Percentiles rank a stretch among this genome's conserved stretches.
phyloP scores from a whole-genome alignment of 495 filamentous ascomycete genomes.

The Penicillium flavigenum region DNA sequence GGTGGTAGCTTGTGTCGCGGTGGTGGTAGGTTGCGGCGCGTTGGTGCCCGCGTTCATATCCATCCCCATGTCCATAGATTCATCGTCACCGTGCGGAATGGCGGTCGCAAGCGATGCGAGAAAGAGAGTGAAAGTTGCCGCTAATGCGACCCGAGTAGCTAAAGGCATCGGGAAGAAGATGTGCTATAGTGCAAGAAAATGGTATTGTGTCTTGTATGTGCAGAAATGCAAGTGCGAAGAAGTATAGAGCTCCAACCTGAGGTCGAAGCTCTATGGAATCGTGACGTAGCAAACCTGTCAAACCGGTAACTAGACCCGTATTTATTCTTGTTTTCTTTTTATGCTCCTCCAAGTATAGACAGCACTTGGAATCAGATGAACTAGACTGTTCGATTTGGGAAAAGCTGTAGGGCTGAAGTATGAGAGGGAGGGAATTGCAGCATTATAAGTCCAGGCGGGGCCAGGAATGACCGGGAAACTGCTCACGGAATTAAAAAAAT shows the following conservation, averaged over 20 bases:
- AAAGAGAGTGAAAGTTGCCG: constrained; percentile 23
- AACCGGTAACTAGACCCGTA: constrained; percentile 4
- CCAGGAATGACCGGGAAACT: constrained; percentile 11
- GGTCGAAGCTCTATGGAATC: constrained; percentile 28
- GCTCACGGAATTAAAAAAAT: neutral
- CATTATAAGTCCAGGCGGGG: constrained; percentile 20
- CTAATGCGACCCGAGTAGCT: constrained; percentile 31
- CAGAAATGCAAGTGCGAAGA: constrained; percentile 2
- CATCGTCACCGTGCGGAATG: constrained; percentile 39
- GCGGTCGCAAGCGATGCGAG: constrained; percentile 37
- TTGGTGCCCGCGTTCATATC: constrained; percentile 22
- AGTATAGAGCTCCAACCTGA: constrained; percentile 15
- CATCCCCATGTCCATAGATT: constrained; percentile 40
- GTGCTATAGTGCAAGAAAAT: neutral
- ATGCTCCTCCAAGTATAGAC: neutral
- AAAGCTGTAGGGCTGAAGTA: constrained; percentile 30
- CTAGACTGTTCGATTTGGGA: neutral
- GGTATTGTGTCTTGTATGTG: neutral
- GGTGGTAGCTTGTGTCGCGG: neutral
- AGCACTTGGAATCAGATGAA: neutral
- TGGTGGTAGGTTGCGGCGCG: constrained; percentile 34
- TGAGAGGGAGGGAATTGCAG: constrained; percentile 8
- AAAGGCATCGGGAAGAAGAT: constrained; percentile 17
- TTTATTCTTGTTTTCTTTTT: constrained; percentile 7
- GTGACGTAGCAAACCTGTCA: constrained; percentile 31